Conservation (phyloP, 495 filamentous ascomycete species). For the Hypoxylon fuscum region DNA sequence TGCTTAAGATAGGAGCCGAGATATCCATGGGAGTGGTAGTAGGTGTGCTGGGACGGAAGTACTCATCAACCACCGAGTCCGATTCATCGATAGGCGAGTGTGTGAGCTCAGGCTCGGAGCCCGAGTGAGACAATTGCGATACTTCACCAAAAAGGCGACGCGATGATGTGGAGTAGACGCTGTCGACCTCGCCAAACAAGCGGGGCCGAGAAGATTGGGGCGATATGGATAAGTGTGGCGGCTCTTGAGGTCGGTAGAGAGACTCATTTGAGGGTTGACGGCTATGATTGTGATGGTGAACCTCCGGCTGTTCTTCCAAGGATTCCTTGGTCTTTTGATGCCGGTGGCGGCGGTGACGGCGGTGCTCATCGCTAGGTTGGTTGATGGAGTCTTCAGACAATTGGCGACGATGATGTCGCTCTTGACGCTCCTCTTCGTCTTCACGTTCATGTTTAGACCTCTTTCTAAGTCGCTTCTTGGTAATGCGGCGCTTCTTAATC, state of each 20-base stretch:
- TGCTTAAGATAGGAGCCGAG: slow-evolving; percentile 58
- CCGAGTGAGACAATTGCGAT: slow-evolving; percentile 26
- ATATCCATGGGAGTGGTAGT: slow-evolving; percentile 45
- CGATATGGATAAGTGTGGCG: slow-evolving; percentile 33
- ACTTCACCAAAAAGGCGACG: slow-evolving; percentile 44
- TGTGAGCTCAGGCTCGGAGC: slow-evolving; percentile 41
- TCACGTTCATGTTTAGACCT: slow-evolving; percentile 44
- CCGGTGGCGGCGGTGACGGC: slow-evolving; percentile 35
- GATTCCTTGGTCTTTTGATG: slow-evolving; percentile 35
- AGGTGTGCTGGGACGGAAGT: slow-evolving; percentile 50
- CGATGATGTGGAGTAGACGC: slow-evolving; percentile 37
- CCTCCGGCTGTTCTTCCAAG: slow-evolving; percentile 20
- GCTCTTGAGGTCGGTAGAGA: slow-evolving; percentile 19
- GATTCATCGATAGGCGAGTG: slow-evolving; percentile 51
- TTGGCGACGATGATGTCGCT: slow-evolving; percentile 42
- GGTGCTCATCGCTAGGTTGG: slow-evolving; percentile 40
- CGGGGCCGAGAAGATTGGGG: slow-evolving; percentile 26
- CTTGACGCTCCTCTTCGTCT: slow-evolving; percentile 28
- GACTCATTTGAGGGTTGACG: slow-evolving; percentile 36
- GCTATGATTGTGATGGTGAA: slow-evolving; percentile 8
- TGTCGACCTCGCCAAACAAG: slow-evolving; percentile 42
- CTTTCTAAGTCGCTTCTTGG: slow-evolving; percentile 52
- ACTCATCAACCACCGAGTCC: slow-evolving; percentile 51
- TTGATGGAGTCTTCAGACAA: slow-evolving; percentile 45
- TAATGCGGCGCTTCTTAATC: slow-evolving; percentile 57